Evolutionary conservation across 176 grass and related monocot species (phyloP).

Genomic region (Typha latifolia): DNA sequence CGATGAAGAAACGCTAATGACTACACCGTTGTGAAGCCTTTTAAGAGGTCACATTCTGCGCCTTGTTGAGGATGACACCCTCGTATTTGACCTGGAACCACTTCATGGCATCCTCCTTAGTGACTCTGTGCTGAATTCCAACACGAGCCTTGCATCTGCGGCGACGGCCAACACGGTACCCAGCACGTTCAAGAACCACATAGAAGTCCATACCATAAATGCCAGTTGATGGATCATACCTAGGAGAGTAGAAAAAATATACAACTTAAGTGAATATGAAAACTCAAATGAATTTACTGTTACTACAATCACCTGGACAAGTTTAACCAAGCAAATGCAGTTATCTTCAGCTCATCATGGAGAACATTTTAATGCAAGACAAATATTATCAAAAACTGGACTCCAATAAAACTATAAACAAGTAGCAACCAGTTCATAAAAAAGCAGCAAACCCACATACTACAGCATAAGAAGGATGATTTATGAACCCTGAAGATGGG

Average conservation of each 20-base stretch:
- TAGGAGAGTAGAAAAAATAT: neutral
- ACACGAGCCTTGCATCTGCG: conserved; percentile 51
- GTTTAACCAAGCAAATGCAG: no score
- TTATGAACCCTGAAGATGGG: no score
- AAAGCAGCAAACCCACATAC: no score
- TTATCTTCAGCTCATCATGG: no score
- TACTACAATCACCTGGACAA: no score
- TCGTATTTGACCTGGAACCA: conserved; percentile 72
- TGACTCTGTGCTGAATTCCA: conserved; percentile 56
- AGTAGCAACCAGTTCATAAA: no score
- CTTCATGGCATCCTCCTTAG: conserved; percentile 66
- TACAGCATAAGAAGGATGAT: no score
- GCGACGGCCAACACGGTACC: conserved; percentile 43
- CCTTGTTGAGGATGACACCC: conserved; percentile 60
- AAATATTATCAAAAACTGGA: no score
- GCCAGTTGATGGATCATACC: conserved; percentile 54
- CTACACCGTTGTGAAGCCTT: neutral
- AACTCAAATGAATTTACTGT: neutral
- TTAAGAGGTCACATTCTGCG: conserved; percentile 17
- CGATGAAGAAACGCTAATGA: conserved; percentile 1
- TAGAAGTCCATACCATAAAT: conserved; percentile 67
- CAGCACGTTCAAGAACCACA: conserved; percentile 40
- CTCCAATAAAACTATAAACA: no score
- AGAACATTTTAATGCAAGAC: no score
- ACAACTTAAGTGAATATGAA: neutral